Base-by-base conservation (phyloP, 805 yeast species). In the Candida argentea region DNA sequence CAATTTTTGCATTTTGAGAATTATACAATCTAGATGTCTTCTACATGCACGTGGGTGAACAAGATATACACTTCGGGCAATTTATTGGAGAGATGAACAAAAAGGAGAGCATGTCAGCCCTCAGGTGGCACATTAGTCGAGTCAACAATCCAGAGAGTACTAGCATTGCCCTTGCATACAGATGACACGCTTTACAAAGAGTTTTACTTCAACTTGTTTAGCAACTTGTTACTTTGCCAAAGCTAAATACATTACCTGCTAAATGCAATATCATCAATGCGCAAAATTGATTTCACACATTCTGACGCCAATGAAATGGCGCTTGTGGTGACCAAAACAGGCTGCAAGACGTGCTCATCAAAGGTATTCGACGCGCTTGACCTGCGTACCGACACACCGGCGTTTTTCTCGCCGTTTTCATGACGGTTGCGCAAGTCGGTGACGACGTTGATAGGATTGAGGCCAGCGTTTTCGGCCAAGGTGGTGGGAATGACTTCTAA, bases 251-350 rank as follows among this genome's bases (percentile, higher is more conserved):
- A 16, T 18, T 28, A 38, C 19, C 94, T 74, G 55, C 93, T 77
- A 52, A 91, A 84, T 22, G 95, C 82, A 45, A 91, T 93, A 56
- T 93, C 99, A 57, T 91, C 99, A 47, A 91, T 91, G 59, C 98
- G 79, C 54, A 91, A 67, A 39, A 91, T 86, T 25, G 94, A 81
- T 62, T 91, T 93, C 34, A 89, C 97, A 40, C 94, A 82, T 64
- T 91, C 99, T 13, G 96, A 79, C 18, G 97, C 96, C 43, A 91
- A 70, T 9, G 94, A 76, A 33, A 91, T 78, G 27, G 97, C 95
- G 56, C 95, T 83, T 12, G 91, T 87, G 52, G 80, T 82, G 29
- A 91, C 98, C 52, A 91, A 67, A 6, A 87, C 93, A 3, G 99
- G 99, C 57, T 91, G 99, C 47, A 91, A 64, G 32, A 91, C 95